phyloP scores from a whole-genome alignment of 2,329 filamentous ascomycete species.

The Alternaria hordeiaustralica region DNA sequence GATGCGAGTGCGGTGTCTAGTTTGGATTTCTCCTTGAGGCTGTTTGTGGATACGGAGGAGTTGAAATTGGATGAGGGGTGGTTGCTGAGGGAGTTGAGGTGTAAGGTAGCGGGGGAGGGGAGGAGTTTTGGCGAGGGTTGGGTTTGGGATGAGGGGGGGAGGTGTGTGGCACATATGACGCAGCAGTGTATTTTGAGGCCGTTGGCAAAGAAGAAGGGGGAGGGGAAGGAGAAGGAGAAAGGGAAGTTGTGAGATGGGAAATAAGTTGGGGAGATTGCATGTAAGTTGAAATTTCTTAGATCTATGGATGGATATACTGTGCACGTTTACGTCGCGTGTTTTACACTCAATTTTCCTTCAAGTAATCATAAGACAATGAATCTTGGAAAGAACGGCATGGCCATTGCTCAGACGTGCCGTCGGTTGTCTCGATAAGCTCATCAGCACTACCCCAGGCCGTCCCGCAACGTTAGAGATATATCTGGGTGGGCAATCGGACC shows the following conservation, averaged over 20 bases:
- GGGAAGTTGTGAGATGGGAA: constrained; percentile 16
- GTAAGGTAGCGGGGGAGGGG: constrained; percentile 49
- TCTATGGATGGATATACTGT: not conserved
- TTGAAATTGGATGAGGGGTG: constrained; percentile 44
- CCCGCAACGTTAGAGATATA: not conserved
- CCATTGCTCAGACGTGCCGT: not conserved
- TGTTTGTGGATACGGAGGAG: constrained; percentile 51
- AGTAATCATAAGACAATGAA: not conserved
- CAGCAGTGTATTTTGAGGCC: constrained; percentile 54
- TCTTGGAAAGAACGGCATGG: not conserved
- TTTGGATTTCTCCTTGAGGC: constrained; percentile 59
- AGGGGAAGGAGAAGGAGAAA: not conserved
- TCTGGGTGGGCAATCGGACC: not conserved
- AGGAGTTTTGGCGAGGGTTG: constrained; percentile 55
- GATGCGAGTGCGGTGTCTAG: constrained; percentile 55
- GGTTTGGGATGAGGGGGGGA: constrained; percentile 55
- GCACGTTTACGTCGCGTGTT: not conserved
- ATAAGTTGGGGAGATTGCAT: not conserved
- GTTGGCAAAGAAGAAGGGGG: constrained; percentile 12
- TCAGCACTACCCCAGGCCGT: not conserved
- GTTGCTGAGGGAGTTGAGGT: constrained; percentile 54
- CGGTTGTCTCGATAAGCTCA: not conserved
- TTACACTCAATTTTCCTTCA: not conserved
- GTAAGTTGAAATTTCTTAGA: not conserved
- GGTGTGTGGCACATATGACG: constrained; percentile 56